Evolutionary conservation across 257 asterid genomes (phyloP).

Genomic region (Solanum okadae): DNA sequence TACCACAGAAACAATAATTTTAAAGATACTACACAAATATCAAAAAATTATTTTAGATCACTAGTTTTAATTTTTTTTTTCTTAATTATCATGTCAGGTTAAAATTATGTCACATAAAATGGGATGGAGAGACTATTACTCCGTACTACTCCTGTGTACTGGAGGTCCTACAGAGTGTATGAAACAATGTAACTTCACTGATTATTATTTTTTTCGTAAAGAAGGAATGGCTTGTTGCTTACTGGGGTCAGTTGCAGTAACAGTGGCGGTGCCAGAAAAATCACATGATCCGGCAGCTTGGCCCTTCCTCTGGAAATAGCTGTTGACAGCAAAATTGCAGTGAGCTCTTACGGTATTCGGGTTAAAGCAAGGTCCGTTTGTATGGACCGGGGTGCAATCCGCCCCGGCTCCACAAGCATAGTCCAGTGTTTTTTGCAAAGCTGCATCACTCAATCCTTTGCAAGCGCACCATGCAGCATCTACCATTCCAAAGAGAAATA

Average conservation of each 20-base stretch:
- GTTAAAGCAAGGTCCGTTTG: conserved; percentile 50
- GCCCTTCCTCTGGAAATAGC: conserved; percentile 63
- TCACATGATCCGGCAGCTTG: conserved; percentile 57
- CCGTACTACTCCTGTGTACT: background rate
- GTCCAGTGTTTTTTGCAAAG: conserved; percentile 65
- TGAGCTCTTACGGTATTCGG: conserved; percentile 70
- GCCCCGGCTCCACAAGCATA: conserved; percentile 92
- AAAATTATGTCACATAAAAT: background rate
- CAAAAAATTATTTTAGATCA: no score
- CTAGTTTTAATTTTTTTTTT: background rate
- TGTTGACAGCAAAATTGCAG: conserved; percentile 81
- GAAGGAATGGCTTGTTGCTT: background rate
- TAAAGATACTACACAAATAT: no score
- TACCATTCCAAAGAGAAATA: background rate
- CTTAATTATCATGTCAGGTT: no score
- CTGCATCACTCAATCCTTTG: conserved; percentile 46
- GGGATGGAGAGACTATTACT: background rate
- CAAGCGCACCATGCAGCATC: conserved; percentile 86
- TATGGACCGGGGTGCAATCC: conserved; percentile 60
- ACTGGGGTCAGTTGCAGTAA: conserved; percentile 58
- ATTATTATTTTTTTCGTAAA: no score
- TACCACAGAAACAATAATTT: no score
- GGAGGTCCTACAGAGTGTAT: background rate
- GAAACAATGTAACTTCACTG: background rate
- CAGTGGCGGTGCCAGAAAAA: conserved; percentile 58